Evolutionary conservation across 768 basidiomycete species (phyloP), one percentile per base, ranked within the genome.

Genomic region (Tylopilus subfusipes): DNA sequence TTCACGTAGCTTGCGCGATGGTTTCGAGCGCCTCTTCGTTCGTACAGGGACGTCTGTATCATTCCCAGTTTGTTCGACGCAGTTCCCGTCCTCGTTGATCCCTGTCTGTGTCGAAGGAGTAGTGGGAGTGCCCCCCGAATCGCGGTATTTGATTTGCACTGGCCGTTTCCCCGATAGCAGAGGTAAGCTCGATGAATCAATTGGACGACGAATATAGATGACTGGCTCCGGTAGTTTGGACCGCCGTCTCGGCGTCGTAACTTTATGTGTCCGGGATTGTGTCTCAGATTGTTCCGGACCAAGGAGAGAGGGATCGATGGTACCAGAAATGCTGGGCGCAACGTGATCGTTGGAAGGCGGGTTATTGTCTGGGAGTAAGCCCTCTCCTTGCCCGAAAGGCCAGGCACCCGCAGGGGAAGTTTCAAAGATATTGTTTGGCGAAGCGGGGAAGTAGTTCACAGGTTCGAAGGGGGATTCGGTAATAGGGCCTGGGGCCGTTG

Each of bases 241-340:
- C 4, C 61, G 59, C 8, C 51, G 42, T 36, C 56, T 60, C 4
- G n/a, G 38, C n/a, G 40, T 11, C 10, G 53, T n/a, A 4, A 6
- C 44, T 33, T 54, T 53, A 0, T 48, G 38, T 43, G 27, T n/a
- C 25, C 6, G 29, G 5, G 48, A 31, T 13, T 44, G 16, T 12
- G 25, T 13, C 30, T 34, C 46, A 30, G 48, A 44, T 50, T 57
- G 54, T 30, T 50, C 60, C 18, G 46, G 51, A 25, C 63, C 61
- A 14, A 70, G 66, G 27, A 70, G 59, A 16, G 69, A 70, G 3
- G 70, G 69, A 49, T 70, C 57, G n/a, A 70, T 70, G 5, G 69
- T 70, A 21, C 60, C 58, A 10, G 25, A 40, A 34, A 34, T 21
- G 11, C 34, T 19, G 14, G 58, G 19, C 12, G 42, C 36, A 19